phyloP scores from a whole-genome alignment of 768 basidiomycete species.

The Lanmaoa pseudosensibilis region DNA sequence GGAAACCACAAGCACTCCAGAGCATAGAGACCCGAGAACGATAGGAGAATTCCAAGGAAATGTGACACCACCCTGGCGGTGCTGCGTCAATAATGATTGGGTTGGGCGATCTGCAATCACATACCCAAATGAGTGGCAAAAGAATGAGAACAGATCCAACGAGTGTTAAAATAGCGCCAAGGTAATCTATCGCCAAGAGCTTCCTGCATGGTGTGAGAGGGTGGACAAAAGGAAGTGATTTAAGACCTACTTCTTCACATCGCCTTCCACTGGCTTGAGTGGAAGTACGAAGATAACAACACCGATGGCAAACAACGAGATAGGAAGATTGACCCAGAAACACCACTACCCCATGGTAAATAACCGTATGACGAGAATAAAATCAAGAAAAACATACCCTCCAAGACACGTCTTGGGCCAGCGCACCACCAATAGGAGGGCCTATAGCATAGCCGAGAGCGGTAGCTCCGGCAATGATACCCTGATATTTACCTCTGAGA shows the following conservation, averaged over 20 bases:
- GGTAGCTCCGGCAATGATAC: constrained; percentile 62
- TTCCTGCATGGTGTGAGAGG: constrained; percentile 42
- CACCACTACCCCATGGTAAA: constrained; percentile 51
- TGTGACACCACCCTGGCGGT: constrained; percentile 60
- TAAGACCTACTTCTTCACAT: constrained; percentile 45
- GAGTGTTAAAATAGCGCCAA: constrained; percentile 59
- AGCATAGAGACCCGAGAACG: constrained; percentile 58
- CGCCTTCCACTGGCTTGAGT: constrained; percentile 64
- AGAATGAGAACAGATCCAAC: constrained; percentile 62
- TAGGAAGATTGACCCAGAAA: constrained; percentile 70
- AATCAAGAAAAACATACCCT: constrained; percentile 40
- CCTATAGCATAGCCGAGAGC: constrained; percentile 62
- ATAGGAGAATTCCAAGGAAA: constrained; percentile 71
- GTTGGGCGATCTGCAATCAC: constrained; percentile 12
- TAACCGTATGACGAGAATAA: background rate
- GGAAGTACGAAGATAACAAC: constrained; percentile 66
- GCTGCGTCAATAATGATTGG: background rate
- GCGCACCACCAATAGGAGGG: constrained; percentile 64
- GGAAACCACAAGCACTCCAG: constrained; percentile 51
- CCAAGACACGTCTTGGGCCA: constrained; percentile 65
- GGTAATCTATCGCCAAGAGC: constrained; percentile 62
- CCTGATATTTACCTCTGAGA: constrained; percentile 71
- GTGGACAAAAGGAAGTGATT: background rate
- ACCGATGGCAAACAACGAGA: constrained; percentile 51
- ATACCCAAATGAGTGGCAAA: constrained; percentile 71